Evolutionary conservation across 345 rosid genomes (phyloP).

Genomic region (Linum trigynum): DNA sequence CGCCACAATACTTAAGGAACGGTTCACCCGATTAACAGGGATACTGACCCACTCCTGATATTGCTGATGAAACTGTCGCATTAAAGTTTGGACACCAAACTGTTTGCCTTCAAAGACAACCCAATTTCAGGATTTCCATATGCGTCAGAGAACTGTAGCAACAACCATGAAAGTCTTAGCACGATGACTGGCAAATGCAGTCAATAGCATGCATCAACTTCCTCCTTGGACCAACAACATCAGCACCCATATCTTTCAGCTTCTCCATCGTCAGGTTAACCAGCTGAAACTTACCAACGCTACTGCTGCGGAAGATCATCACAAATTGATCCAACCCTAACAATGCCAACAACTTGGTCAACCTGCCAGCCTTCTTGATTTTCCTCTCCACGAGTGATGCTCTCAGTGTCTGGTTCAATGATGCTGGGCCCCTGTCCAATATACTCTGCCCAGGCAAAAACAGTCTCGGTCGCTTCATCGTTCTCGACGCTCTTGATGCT

Average conservation of each 20-base stretch:
- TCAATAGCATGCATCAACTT: constrained; percentile 90
- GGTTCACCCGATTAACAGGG: no score
- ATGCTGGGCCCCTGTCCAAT: constrained; percentile 22
- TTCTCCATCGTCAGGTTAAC: constrained; percentile 81
- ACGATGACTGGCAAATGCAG: constrained; percentile 74
- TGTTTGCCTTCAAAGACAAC: no score
- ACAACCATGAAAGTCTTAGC: no score
- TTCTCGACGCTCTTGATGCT: constrained; percentile 24
- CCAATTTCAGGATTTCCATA: no score
- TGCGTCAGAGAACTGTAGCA: no score
- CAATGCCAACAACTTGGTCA: constrained; percentile 63
- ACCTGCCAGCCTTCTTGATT: constrained; percentile 66
- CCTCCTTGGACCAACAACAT: constrained; percentile 87
- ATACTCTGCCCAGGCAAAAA: constrained; percentile 21
- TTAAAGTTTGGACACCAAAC: no score
- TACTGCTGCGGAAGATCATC: constrained; percentile 49
- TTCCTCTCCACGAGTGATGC: constrained; percentile 63
- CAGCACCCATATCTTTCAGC: constrained; percentile 92
- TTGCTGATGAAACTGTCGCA: no score
- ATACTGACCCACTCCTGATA: no score
- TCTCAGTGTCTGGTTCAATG: constrained; percentile 50
- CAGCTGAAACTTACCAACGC: constrained; percentile 56
- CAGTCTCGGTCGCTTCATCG: constrained; percentile 27
- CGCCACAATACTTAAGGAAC: no score
- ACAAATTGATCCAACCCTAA: constrained; percentile 75